These are phyloP conservation scores for Forsythia viridissima DNA, from an alignment of 257 asterid species.

Conservation along the genomic window DNA sequence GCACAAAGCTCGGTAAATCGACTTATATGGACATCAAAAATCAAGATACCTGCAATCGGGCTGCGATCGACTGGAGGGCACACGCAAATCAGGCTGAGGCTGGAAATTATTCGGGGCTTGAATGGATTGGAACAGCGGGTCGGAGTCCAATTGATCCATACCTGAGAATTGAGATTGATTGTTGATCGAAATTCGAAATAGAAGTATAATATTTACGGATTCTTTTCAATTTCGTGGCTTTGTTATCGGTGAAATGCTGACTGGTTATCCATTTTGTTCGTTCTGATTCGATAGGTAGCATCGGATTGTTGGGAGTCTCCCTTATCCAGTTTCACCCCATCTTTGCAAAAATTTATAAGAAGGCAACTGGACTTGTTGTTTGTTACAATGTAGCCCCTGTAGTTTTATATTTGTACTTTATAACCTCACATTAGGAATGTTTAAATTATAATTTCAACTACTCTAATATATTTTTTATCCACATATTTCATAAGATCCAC, in stretches of 20 bases:
- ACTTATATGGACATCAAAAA: neutral
- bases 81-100: constrained; percentile 43
- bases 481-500: too few species aligned
- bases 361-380: neutral
- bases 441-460: too few species aligned
- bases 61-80: constrained; percentile 39
- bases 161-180: constrained; percentile 5
- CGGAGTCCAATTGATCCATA: constrained; percentile 65
- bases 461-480: too few species aligned
- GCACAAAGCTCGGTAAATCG: neutral
- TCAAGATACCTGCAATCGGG: constrained; percentile 52
- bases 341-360: neutral
- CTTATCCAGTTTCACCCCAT: neutral
- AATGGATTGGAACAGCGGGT: constrained; percentile 46
- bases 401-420: neutral
- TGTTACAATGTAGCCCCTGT: neutral
- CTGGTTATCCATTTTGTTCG: neutral
- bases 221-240: neutral
- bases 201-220: neutral
- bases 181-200: constrained; percentile 11
- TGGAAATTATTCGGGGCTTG: constrained; percentile 50
- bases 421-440: too few species aligned
- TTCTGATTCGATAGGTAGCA: neutral
- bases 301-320: neutral
- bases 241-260: neutral